Evolutionary conservation across 257 asterid species (phyloP).

Genomic region (Primulina eburnea): DNA sequence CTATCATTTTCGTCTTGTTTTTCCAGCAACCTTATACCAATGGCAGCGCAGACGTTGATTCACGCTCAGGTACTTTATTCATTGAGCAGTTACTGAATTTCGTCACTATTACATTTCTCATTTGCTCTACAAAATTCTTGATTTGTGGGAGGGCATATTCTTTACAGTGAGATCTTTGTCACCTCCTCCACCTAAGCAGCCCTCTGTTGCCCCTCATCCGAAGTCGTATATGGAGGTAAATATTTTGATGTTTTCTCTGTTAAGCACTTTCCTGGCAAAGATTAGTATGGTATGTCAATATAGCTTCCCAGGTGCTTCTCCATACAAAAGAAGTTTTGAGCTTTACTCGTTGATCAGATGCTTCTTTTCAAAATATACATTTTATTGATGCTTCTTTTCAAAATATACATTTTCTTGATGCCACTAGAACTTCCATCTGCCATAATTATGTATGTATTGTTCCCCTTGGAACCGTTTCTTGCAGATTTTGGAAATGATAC

Average conservation of each 20-base stretch:
- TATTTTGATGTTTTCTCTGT: background rate
- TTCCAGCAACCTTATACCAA: constrained; percentile 68
- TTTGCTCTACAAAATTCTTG: constrained; percentile 7
- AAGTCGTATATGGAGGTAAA: constrained; percentile 88
- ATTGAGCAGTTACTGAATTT: constrained; percentile 20
- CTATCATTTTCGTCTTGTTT: constrained; percentile 26
- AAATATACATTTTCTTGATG: too few relatives aligned
- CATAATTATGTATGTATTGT: background rate
- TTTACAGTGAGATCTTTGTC: constrained; percentile 66
- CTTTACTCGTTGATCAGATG: too few relatives aligned
- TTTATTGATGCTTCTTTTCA: too few relatives aligned
- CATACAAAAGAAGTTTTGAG: too few relatives aligned
- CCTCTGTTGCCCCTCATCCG: constrained; percentile 76
- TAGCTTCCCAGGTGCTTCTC: too few relatives aligned
- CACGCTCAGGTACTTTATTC: constrained; percentile 54
- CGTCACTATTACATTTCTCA: background rate
- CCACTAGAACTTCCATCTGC: too few relatives aligned
- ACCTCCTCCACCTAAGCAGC: constrained; percentile 63
- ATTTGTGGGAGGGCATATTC: constrained; percentile 4
- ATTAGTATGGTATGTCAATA: too few relatives aligned
- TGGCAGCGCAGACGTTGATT: constrained; percentile 60
- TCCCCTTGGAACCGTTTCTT: constrained; percentile 2
- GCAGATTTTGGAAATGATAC: constrained; percentile 93
- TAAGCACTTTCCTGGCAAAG: too few relatives aligned
- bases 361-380: too few relatives aligned